phyloP scores from a whole-genome alignment of 148 eudicot genomes.

The Polygonum aviculare region DNA sequence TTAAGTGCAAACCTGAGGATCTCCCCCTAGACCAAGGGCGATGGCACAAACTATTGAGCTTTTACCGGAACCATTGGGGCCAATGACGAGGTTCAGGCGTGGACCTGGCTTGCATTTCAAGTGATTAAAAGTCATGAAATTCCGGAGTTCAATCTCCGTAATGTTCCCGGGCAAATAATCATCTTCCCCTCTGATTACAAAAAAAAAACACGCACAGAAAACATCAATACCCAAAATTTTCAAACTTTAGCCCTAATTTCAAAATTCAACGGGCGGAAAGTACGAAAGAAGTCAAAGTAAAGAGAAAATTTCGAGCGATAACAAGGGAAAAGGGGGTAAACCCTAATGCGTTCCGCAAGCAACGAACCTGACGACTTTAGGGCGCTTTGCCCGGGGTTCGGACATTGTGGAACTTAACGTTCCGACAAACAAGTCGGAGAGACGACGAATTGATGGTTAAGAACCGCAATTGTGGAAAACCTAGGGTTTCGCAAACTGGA shows the following conservation, averaged over 20 bases:
- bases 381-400: slow-evolving; percentile 50
- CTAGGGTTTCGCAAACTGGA: slow-evolving; percentile 1
- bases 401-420: slow-evolving; percentile 21
- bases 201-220: slow-evolving; percentile 7
- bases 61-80: slow-evolving; percentile 95
- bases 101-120: slow-evolving; percentile 74
- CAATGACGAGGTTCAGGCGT: slow-evolving; percentile 80
- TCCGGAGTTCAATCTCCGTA: slow-evolving; percentile 66
- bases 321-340: slow-evolving; percentile 1
- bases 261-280: neutral
- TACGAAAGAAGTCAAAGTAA: neutral
- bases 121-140: slow-evolving; percentile 79
- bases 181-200: slow-evolving; percentile 58
- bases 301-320: neutral
- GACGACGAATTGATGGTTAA: neutral
- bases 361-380: slow-evolving; percentile 50
- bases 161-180: slow-evolving; percentile 86
- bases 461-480: neutral
- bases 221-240: neutral
- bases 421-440: neutral
- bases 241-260: neutral
- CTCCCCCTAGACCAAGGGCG: slow-evolving; percentile 91
- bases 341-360: neutral
- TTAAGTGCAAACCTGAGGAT: slow-evolving; percentile 59
- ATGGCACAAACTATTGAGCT: slow-evolving; percentile 93